Base-by-base conservation (phyloP, 441 rosid genomes). In the Jatropha multifida region DNA sequence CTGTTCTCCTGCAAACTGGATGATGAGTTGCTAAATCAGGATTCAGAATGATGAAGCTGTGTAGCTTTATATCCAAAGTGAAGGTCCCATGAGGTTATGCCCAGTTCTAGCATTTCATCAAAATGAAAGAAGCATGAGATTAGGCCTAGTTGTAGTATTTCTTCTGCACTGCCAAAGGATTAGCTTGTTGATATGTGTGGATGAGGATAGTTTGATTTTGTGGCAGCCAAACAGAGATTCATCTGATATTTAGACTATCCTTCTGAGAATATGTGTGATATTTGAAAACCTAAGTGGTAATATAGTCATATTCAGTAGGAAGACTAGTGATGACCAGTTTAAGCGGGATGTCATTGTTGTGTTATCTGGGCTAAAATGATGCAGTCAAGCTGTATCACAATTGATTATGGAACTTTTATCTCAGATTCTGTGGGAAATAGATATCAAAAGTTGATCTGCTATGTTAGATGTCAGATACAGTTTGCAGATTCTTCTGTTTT, bases 401-500 rank as follows among this genome's bases (percentile, higher is more conserved):
- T 38, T 72, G 32, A 46, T 61, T 59, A 51, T 69, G 78, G 81
- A 77, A 71, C 51, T 65, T 66, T 13, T 63, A 26, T 59, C 63
- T 76, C 23, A 49, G 83, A 70, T 66, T 32, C 32, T 32, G 32
- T 1, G 85, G 74, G 55, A 78, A 72, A 63, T 73, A 76, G 75
- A 78, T 76, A 26, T 73, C 70, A 67, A 77, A 66, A 68, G 27
- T 64, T 65, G 65, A 60, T 64, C 58, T 71, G 52, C 68, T 67
- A 71, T 79, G 38, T 68, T 76, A 54, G 81, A 75, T 80, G 65
- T 76, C 77, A 72, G 79, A 74, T 72, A 65, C 66, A 49, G 68
- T 68, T 69, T 60, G 73, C 79, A 51, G 84, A 75, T 69, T 69
- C 77, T 79, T 73, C 81, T 80, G 42, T 78, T 71, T 79, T 67